Percentiles rank a stretch among this genome's conserved stretches.
phyloP scores from a whole-genome alignment of 192 early-diverging fungal species.

The Rhizoclosmatium globosum region DNA sequence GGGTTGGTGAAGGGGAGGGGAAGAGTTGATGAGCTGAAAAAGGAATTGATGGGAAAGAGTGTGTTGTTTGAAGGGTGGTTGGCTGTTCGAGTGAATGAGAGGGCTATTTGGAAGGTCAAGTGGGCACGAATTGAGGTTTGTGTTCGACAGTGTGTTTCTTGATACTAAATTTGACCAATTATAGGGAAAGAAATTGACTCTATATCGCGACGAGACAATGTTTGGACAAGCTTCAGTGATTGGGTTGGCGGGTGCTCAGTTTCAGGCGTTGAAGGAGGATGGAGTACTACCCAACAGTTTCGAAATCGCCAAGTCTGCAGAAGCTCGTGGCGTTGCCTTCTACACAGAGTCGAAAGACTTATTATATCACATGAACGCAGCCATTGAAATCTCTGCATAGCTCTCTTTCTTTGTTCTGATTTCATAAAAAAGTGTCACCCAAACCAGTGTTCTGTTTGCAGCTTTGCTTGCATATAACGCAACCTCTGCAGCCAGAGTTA shows the following conservation, averaged over 20 bases:
- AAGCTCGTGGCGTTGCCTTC: not conserved
- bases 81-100: not conserved
- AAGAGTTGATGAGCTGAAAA: constrained; percentile 18
- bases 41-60: not conserved
- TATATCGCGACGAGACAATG: constrained; percentile 24
- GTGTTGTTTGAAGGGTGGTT: constrained; percentile 33
- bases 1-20: not conserved
- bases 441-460: too few species aligned
- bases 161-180: not conserved
- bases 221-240: too few species aligned
- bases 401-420: too few species aligned
- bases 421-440: too few species aligned
- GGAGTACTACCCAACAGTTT: constrained; percentile 19
- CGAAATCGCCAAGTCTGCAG: not conserved
- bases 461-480: too few species aligned
- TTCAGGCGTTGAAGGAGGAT: not conserved
- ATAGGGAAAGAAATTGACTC: constrained; percentile 8
- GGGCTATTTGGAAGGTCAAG: constrained; percentile 13
- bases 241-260: not conserved
- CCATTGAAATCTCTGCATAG: constrained; percentile 15
- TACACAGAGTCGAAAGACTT: constrained; percentile 26
- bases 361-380: constrained; percentile 6
- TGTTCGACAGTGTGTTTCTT: not conserved
- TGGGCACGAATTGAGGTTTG: constrained; percentile 24
- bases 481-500: too few species aligned